These are phyloP conservation scores for Fonsecaea pugnacius DNA, from an alignment of 2,329 filamentous ascomycete genomes.

Conservation along the genomic window DNA sequence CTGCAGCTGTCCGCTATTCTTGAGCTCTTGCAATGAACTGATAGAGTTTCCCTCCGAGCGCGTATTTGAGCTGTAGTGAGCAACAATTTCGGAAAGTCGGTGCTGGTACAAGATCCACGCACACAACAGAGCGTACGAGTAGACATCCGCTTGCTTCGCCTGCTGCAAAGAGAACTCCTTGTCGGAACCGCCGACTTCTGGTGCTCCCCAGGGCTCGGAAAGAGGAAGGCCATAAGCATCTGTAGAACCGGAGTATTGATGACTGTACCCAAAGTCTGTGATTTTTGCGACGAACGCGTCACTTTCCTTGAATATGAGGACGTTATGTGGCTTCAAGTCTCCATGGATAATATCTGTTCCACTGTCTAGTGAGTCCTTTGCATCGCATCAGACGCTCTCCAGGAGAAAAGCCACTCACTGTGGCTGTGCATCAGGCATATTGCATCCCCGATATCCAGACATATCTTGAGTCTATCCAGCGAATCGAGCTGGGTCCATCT, in stretches of 20 bases:
- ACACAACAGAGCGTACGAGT: not conserved
- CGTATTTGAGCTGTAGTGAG: too few relatives aligned
- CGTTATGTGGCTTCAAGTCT: not conserved
- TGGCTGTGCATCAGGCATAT: not conserved
- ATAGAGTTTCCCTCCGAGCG: not conserved
- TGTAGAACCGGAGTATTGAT: not conserved
- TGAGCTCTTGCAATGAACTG: not conserved
- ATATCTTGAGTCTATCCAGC: not conserved
- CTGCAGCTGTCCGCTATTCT: too few relatives aligned
- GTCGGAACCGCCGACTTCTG: not conserved
- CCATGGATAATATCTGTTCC: not conserved
- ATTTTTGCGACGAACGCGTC: not conserved
- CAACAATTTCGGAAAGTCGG: not conserved
- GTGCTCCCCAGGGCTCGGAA: not conserved
- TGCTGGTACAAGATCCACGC: not conserved
- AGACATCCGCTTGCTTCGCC: not conserved
- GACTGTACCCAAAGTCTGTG: not conserved
- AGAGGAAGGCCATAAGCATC: not conserved
- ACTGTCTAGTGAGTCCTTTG: too few relatives aligned
- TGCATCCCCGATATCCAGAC: not conserved
- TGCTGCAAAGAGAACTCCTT: not conserved
- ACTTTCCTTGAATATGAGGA: conserved; percentile 1
- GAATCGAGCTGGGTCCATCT: not conserved
- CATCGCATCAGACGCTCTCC: too few relatives aligned
- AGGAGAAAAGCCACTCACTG: not conserved